Evolutionary conservation across 169 alveolate genomes (phyloP), one percentile per base, ranked within the genome.

Genomic region (Cryptosporidium ubiquitum): DNA sequence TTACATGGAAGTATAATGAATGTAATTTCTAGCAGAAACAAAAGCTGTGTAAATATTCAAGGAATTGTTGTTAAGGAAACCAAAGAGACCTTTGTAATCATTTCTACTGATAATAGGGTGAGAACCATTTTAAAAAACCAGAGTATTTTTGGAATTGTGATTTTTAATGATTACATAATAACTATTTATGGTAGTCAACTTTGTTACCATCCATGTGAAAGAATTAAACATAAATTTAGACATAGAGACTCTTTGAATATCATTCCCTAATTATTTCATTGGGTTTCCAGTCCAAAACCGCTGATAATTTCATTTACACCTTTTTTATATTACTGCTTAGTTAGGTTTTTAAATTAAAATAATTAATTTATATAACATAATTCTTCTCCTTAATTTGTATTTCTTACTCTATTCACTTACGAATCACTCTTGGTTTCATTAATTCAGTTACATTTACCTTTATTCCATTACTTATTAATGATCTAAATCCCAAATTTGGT

Each of bases 61-160:
- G 89, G 89, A 18, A 79, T 79, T 20, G 68, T 79, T 10, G 69
- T 79, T 1, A 79, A 79, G 75, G 89, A 79, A 42, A 79, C 89
- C 20, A 58, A 79, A 49, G 89, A 79, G 37, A 79, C 89, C 23
- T 79, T 79, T 79, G 71, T 79, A 20, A 35, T 79, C 14, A 79
- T 79, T 39, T 79, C 89, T 42, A 23, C 44, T 40, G 89, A 79
- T 47, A 23, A 79, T 57, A 79, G 40, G 37, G 79, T 66, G 20
- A 37, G 89, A 23, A 79, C 89, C 0, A 20, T 79, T 9, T 12
- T 79, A 31, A 79, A 79, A 35, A 42, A 20, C 35, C 79, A 64
- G 26, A 42, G 69, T 18, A 64, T 64, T 23, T 79, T 79, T 61
- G 35, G 57, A 23, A 79, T 79, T 31, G 52, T 40, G 29, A 42